phyloP scores from a whole-genome alignment of 2,329 filamentous ascomycete genomes.

The Talaromyces islandicus region DNA sequence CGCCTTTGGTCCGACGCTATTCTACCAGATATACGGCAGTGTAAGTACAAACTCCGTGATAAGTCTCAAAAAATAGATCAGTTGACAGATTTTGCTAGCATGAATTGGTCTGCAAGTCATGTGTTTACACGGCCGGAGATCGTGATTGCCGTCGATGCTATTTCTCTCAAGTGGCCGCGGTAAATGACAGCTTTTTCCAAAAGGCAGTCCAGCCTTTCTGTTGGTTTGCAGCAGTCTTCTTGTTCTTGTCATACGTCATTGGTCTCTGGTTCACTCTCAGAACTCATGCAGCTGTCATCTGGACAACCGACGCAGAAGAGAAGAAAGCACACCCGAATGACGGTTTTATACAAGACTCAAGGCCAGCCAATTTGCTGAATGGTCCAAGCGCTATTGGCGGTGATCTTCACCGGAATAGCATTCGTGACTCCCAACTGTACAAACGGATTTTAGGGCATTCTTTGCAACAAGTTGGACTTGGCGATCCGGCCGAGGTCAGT shows the following conservation, averaged over 20 bases:
- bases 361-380: slow-evolving; percentile 24
- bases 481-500: slow-evolving; percentile 22
- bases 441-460: slow-evolving; percentile 91
- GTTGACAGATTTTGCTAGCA: slow-evolving; percentile 51
- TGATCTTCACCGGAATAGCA: slow-evolving; percentile 54
- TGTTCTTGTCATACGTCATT: slow-evolving; percentile 91
- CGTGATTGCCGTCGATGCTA: slow-evolving; percentile 86
- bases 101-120: slow-evolving; percentile 75
- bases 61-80: not conserved
- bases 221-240: slow-evolving; percentile 74
- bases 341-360: slow-evolving; percentile 27
- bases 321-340: slow-evolving; percentile 51
- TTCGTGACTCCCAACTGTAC: slow-evolving; percentile 83
- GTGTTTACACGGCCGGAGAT: slow-evolving; percentile 48
- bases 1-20: slow-evolving; percentile 89
- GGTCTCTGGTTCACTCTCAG: slow-evolving; percentile 92
- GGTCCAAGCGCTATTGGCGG: slow-evolving; percentile 24
- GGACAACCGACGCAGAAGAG: slow-evolving; percentile 78
- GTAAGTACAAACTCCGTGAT: slow-evolving; percentile 38
- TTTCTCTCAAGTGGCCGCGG: slow-evolving; percentile 78
- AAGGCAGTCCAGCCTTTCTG: slow-evolving; percentile 91
- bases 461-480: slow-evolving; percentile 71
- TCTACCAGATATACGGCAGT: slow-evolving; percentile 98
- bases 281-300: slow-evolving; percentile 94
- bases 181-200: slow-evolving; percentile 82